Base-by-base conservation (phyloP, 495 filamentous ascomycete species). In the Hyaloscypha hepaticicola region DNA sequence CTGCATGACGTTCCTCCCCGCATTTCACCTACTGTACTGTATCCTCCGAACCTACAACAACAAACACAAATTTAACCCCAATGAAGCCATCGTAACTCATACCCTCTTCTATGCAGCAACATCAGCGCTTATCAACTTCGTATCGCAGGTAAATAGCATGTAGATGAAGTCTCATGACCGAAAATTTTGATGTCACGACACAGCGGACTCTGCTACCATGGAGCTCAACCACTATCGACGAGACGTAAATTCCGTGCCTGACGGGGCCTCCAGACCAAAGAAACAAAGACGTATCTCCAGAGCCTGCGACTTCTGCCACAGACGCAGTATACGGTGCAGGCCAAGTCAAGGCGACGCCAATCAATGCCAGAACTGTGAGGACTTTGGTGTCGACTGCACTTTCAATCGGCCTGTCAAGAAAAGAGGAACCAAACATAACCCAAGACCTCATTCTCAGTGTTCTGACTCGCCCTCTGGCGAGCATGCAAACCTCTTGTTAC, bases 251-350 rank as follows among this genome's bases (percentile, higher is more conserved):
- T 3, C 38, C 38, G 19, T 14, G 38, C 19, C 38, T 45, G 38
- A 45, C 11, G 38, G 38, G 19, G 38, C 21, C 0, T 52, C 33
- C 9, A 62, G 38, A 31, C 60, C 60, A 21, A 31, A 31, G 38
- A 67, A 63, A 24, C 52, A 57, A 21, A 51, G 53, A n/a, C 51
- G 65, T 8, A 55, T 63, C n/a, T 63, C 65, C 8, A 12, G 65
- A 24, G 67, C 67, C n/a, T 69, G 67, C 29, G 67, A 69, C 27
- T 66, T 58, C 29, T 69, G 67, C 45, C 67, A 69, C 29, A 65
- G 59, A 29, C 51, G 63, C 25, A 66, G 58, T 24, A 63, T 63
- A 6, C 48, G 31, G 57, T 69, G 67, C 33, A 41, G 28, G 24
- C 62, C 62, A 12, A 63, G 56, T 26, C 3, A 22, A 19, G 51